Conservation (phyloP, 176 grass and related monocot genomes). For the Eragrostis nindensis region DNA sequence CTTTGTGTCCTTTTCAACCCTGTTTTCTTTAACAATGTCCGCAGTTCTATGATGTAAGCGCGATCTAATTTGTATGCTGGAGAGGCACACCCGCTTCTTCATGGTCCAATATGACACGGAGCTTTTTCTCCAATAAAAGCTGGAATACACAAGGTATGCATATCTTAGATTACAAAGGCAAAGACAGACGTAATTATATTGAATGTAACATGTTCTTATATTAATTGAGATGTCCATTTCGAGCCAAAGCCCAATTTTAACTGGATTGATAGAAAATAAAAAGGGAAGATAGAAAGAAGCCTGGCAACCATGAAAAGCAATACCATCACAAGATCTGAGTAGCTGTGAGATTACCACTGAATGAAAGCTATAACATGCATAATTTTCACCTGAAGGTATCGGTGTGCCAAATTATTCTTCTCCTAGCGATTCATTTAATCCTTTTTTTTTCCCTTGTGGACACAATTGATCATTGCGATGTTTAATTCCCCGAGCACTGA, state of each 20-base stretch:
- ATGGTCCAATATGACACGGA: background rate
- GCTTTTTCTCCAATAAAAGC: background rate
- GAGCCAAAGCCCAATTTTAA: background rate
- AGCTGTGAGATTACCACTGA: constrained; percentile 12
- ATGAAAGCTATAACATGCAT: constrained; percentile 14
- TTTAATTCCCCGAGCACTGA: background rate
- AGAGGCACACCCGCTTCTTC: constrained; percentile 1
- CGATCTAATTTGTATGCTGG: constrained; percentile 15
- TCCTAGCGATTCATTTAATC: constrained; percentile 12
- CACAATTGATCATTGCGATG: background rate
- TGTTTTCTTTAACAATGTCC: constrained; percentile 16
- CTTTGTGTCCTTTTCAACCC: constrained; percentile 24
- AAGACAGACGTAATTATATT: background rate
- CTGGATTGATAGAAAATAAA: background rate
- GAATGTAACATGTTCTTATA: background rate
- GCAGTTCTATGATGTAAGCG: background rate
- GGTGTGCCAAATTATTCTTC: constrained; percentile 40
- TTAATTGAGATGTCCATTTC: background rate
- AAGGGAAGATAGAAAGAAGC: background rate
- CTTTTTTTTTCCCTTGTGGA: background rate
- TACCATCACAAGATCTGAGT: background rate
- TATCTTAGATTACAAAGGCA: background rate
- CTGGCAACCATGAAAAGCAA: background rate
- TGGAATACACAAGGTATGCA: background rate
- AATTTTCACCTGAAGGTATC: background rate